Evolutionary conservation across 345 rosid genomes (phyloP).

Genomic region (Adansonia digitata): DNA sequence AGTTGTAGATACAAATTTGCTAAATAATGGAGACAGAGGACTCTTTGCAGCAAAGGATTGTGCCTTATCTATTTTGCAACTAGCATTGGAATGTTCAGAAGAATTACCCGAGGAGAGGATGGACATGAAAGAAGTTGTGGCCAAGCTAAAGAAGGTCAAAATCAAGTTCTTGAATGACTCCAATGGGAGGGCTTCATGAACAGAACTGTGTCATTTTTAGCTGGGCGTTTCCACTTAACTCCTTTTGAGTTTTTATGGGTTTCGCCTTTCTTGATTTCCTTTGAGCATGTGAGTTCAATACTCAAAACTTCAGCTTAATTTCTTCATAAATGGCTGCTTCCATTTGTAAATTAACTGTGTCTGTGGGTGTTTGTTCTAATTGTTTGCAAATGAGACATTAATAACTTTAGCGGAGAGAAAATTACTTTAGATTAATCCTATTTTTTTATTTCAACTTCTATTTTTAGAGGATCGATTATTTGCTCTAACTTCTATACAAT

Average conservation of each 20-base stretch:
- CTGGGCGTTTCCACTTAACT: neutral
- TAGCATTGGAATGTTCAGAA: conserved; percentile 7
- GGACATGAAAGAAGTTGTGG: conserved; percentile 4
- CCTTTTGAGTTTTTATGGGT: neutral
- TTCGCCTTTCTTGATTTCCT: too few species aligned
- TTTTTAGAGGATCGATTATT: too few species aligned
- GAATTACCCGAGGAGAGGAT: conserved; percentile 3
- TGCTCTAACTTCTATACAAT: too few species aligned
- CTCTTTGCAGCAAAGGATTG: neutral
- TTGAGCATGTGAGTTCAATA: neutral
- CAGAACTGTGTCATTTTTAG: neutral
- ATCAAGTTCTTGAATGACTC: neutral
- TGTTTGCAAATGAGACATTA: neutral
- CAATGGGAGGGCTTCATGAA: neutral
- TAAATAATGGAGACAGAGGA: neutral
- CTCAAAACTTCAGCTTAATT: neutral
- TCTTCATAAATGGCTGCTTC: too few species aligned
- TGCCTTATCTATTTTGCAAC: neutral
- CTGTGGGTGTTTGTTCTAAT: neutral
- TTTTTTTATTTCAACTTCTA: too few species aligned
- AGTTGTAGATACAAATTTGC: neutral
- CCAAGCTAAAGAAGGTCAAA: conserved; percentile 9
- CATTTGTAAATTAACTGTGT: neutral
- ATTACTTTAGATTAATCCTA: too few species aligned
- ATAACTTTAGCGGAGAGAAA: too few species aligned